These are phyloP conservation scores for Magnusiomyces clavatus DNA, from an alignment of 1,139 yeast species.

Conservation along the genomic window DNA sequence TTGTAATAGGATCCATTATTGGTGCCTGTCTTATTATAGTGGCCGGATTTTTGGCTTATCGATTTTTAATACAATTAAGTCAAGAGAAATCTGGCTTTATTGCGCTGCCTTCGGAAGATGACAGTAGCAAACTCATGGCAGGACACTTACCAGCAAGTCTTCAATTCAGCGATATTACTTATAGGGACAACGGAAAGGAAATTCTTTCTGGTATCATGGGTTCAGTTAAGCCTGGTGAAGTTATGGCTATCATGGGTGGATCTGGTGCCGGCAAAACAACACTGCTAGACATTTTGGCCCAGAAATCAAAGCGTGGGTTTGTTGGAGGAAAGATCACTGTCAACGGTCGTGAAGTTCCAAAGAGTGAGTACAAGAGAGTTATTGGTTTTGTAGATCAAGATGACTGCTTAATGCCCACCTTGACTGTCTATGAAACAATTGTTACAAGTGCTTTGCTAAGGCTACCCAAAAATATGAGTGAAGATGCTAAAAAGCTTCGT, in stretches of 20 bases:
- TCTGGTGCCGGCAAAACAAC: constrained; percentile 99
- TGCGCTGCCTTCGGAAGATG: constrained; percentile 32
- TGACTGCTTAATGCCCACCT: constrained; percentile 80
- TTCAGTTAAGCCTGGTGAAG: constrained; percentile 73
- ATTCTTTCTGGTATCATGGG: constrained; percentile 67
- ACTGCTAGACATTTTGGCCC: constrained; percentile 79
- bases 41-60: constrained; percentile 39
- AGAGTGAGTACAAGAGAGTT: constrained; percentile 49
- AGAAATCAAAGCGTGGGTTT: constrained; percentile 71
- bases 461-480: constrained; percentile 71
- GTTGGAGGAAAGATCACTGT: constrained; percentile 59
- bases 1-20: constrained; percentile 44
- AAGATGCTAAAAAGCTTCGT: constrained; percentile 62
- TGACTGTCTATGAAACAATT: constrained; percentile 93
- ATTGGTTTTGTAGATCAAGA: constrained; percentile 98
- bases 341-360: constrained; percentile 47
- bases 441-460: constrained; percentile 84
- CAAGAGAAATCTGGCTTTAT: constrained; percentile 24
- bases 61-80: constrained; percentile 23
- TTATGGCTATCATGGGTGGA: constrained; percentile 95
- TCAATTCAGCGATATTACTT: constrained; percentile 65
- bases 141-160: constrained; percentile 69
- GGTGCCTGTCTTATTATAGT: constrained; percentile 38
- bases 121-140: constrained; percentile 30
- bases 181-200: constrained; percentile 47